Percentiles rank a stretch among this genome's conserved stretches.
Conservation (phyloP, 2,329 filamentous ascomycete species). For the Raffaelea albimanens region DNA sequence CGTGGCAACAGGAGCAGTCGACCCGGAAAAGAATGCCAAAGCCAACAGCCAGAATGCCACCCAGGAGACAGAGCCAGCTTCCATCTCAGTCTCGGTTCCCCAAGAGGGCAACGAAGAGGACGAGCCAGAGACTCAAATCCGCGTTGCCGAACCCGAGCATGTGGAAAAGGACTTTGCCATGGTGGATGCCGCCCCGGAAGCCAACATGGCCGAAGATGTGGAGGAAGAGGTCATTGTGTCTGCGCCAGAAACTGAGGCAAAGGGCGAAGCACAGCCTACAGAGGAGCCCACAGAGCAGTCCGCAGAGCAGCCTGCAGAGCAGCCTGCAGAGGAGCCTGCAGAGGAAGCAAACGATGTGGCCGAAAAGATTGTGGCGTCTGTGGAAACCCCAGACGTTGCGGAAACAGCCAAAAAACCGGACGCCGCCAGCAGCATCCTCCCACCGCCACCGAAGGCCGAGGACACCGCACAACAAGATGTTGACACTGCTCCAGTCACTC, state of each 20-base stretch:
- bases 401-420: background rate
- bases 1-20: background rate
- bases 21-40: background rate
- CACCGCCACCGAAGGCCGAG: too few relatives aligned
- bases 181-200: background rate
- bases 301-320: background rate
- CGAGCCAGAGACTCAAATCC: too few relatives aligned
- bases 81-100: too few relatives aligned
- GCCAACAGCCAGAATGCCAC: too few relatives aligned
- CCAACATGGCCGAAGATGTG: background rate
- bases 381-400: background rate
- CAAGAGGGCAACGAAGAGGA: too few relatives aligned
- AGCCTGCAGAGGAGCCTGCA: background rate
- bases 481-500: background rate
- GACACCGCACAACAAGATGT: background rate
- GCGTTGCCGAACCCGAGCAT: too few relatives aligned
- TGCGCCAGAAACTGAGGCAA: too few relatives aligned
- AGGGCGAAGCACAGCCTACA: background rate
- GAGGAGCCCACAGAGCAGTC: background rate
- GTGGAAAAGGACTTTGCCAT: background rate
- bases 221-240: background rate
- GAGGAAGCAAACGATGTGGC: too few relatives aligned
- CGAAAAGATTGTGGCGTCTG: too few relatives aligned
- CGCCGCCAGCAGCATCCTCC: background rate
- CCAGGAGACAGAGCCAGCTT: too few relatives aligned